These are phyloP conservation scores for Sphenostylis stenocarpa DNA, from an alignment of 306 rosid species.

Conservation along the genomic window DNA sequence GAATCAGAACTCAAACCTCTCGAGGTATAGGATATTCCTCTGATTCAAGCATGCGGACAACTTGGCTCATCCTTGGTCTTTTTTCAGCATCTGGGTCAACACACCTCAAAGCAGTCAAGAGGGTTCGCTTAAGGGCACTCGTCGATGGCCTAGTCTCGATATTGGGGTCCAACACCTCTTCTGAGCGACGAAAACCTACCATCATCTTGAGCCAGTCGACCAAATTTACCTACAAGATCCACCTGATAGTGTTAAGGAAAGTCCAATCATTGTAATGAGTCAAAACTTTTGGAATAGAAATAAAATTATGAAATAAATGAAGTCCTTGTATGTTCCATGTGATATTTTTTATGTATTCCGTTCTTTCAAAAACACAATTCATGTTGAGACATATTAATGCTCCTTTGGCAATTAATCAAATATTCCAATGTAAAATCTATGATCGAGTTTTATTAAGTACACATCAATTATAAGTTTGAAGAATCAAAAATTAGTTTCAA, in stretches of 20 bases:
- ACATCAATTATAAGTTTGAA: neutral
- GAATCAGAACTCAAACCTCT: slow-evolving; percentile 59
- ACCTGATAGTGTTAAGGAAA: slow-evolving; percentile 21
- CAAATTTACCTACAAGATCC: slow-evolving; percentile 60
- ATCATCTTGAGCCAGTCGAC: slow-evolving; percentile 58
- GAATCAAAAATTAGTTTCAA: neutral
- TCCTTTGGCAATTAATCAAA: neutral
- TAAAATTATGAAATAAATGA: neutral
- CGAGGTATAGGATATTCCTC: slow-evolving; percentile 83
- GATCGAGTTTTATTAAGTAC: neutral
- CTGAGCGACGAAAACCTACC: slow-evolving; percentile 83
- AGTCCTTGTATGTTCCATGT: neutral
- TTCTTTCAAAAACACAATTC: neutral
- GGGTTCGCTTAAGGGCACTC: slow-evolving; percentile 73
- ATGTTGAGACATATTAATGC: neutral
- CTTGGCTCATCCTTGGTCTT: slow-evolving; percentile 87
- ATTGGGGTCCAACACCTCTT: slow-evolving; percentile 81
- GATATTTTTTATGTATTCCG: neutral
- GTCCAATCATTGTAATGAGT: neutral
- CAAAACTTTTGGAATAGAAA: neutral
- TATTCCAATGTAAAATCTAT: neutral
- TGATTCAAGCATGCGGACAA: slow-evolving; percentile 82
- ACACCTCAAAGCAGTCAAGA: slow-evolving; percentile 85
- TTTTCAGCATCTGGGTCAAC: slow-evolving; percentile 80
- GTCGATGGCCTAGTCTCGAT: slow-evolving; percentile 76